These are phyloP conservation scores for Plasmodium malariae DNA, from an alignment of 169 alveolate species.

Conservation along the genomic window DNA sequence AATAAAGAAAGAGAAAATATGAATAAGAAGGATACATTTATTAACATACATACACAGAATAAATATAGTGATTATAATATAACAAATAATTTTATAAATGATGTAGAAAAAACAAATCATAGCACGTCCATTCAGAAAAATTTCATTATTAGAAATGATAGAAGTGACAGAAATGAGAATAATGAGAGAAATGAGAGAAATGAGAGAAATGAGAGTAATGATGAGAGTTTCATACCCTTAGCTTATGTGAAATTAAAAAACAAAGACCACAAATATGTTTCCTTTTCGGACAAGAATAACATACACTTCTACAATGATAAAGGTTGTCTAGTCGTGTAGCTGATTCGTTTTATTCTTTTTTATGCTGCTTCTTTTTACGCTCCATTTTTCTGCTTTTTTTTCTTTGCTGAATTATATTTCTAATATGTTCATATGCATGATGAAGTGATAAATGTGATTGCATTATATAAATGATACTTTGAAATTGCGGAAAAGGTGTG, in stretches of 20 bases:
- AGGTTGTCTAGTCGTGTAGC: not conserved
- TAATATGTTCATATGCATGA: not conserved
- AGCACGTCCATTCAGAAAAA: slow-evolving; percentile 5
- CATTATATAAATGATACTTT: no score
- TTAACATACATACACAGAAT: not conserved
- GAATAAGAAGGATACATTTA: not conserved
- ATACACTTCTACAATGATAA: slow-evolving; percentile 22
- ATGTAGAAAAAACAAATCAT: slow-evolving; percentile 5
- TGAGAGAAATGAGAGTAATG: not conserved
- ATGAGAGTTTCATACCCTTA: not conserved
- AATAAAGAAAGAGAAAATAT: not conserved
- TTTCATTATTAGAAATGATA: no score
- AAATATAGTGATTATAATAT: slow-evolving; percentile 22
- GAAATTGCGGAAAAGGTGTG: no score
- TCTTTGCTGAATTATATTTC: not conserved
- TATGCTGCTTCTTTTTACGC: not conserved
- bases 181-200: no score
- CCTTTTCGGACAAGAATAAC: slow-evolving; percentile 32
- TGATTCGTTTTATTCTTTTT: not conserved
- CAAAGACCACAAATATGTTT: slow-evolving; percentile 20
- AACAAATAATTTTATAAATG: slow-evolving; percentile 43
- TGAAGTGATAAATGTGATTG: no score
- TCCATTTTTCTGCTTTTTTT: not conserved
- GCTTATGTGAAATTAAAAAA: slow-evolving; percentile 27
- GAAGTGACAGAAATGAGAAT: no score